Conservation (phyloP, 129 eudicot species). For the Arctium minus region DNA sequence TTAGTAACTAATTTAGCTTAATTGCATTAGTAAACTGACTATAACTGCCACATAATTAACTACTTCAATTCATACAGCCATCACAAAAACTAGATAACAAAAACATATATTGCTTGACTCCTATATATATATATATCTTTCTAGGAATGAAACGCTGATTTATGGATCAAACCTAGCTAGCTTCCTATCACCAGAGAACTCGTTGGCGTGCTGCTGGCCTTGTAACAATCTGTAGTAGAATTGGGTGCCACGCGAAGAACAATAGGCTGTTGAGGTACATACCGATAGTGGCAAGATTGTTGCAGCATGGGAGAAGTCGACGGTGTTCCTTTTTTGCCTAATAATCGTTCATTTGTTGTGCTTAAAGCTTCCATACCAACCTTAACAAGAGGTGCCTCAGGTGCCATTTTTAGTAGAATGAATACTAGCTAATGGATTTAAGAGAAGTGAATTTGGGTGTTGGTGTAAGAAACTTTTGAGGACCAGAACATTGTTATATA, state of each 20-base stretch:
- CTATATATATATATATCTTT: not conserved
- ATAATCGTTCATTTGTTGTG: constrained; percentile 13
- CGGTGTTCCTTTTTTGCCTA: constrained; percentile 19
- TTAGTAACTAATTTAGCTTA: constrained; percentile 2
- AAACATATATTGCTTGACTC: constrained; percentile 3
- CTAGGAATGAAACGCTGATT: not conserved
- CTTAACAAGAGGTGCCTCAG: constrained; percentile 18
- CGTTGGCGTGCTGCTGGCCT: constrained; percentile 2
- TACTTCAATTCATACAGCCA: constrained; percentile 9
- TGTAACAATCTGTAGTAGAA: constrained; percentile 3
- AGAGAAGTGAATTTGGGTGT: constrained; percentile 12
- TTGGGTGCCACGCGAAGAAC: constrained; percentile 19
- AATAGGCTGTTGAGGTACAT: constrained; percentile 33
- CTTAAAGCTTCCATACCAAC: constrained; percentile 24
- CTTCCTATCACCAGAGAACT: constrained; percentile 16
- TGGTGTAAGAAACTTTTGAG: constrained; percentile 7
- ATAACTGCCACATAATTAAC: not conserved
- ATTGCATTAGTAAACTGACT: constrained; percentile 7
- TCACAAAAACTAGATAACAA: not conserved
- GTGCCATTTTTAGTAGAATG: constrained; percentile 26
- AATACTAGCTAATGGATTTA: not conserved
- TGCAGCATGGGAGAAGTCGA: constrained; percentile 18
- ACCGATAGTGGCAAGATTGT: constrained; percentile 41
- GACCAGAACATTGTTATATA: constrained; percentile 4
- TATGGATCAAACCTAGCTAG: not conserved